These are phyloP conservation scores for Panaeolus cyanescens DNA, from an alignment of 768 basidiomycete species.

Conservation along the genomic window DNA sequence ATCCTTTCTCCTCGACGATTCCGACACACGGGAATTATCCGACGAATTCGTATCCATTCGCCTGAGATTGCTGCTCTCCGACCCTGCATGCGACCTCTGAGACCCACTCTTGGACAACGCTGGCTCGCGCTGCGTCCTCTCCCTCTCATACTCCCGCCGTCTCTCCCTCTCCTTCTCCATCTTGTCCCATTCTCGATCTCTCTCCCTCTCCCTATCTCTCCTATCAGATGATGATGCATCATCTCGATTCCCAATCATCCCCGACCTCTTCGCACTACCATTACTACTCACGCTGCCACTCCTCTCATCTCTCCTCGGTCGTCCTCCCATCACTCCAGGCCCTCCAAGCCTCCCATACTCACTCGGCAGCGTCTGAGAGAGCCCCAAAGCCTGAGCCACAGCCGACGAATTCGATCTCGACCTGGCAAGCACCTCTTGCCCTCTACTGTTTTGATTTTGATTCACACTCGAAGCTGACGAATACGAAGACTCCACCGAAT, in stretches of 20 bases:
- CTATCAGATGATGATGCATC: background rate
- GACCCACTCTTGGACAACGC: slow-evolving; percentile 36
- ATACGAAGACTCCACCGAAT: slow-evolving; percentile 24
- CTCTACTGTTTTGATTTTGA: slow-evolving; percentile 7
- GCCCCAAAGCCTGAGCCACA: slow-evolving; percentile 45
- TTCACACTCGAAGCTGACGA: slow-evolving; percentile 21
- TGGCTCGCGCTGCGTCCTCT: background rate
- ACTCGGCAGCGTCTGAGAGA: slow-evolving; percentile 41
- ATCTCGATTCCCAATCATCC: slow-evolving; percentile 22
- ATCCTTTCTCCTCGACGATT: background rate
- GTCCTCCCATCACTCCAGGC: slow-evolving; percentile 31
- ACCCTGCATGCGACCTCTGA: slow-evolving; percentile 17
- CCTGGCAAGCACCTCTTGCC: slow-evolving; percentile 8
- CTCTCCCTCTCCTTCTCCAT: slow-evolving; percentile 16
- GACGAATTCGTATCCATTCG: slow-evolving; percentile 13
- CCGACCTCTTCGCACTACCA: slow-evolving; percentile 22
- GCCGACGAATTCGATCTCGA: slow-evolving; percentile 34
- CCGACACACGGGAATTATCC: slow-evolving; percentile 4
- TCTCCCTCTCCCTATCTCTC: slow-evolving; percentile 2
- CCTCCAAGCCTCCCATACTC: slow-evolving; percentile 40
- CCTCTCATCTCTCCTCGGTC: slow-evolving; percentile 20
- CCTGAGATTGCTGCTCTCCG: background rate
- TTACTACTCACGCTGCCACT: slow-evolving; percentile 30
- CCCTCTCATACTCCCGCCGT: slow-evolving; percentile 13
- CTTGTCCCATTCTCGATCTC: slow-evolving; percentile 22